phyloP scores from a whole-genome alignment of 805 yeast species.

The Brettanomyces nanus region DNA sequence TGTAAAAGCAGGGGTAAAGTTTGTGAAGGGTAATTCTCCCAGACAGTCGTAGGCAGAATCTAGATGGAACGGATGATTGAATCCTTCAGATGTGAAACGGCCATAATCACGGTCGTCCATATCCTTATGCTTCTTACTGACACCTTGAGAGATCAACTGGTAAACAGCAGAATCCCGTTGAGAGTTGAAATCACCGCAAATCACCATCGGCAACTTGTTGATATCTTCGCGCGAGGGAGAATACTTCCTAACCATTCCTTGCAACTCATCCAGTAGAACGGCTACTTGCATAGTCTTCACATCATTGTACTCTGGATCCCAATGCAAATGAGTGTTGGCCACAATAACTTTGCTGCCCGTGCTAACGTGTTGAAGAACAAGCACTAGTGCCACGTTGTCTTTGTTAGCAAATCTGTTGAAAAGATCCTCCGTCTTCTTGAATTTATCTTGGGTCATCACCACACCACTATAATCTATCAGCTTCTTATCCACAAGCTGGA shows the following conservation, averaged over 20 bases:
- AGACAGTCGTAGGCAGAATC: slow-evolving; percentile 78
- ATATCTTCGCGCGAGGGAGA: slow-evolving; percentile 23
- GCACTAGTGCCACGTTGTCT: slow-evolving; percentile 82
- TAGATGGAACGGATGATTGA: slow-evolving; percentile 70
- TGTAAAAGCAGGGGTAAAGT: slow-evolving; percentile 87
- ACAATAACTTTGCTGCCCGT: slow-evolving; percentile 67
- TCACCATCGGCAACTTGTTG: slow-evolving; percentile 57
- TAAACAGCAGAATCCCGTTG: slow-evolving; percentile 83
- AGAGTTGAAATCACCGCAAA: slow-evolving; percentile 96
- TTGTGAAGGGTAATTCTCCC: slow-evolving; percentile 91
- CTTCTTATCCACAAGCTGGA: slow-evolving; percentile 62
- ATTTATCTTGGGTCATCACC: slow-evolving; percentile 74
- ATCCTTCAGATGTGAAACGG: slow-evolving; percentile 80
- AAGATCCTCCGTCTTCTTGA: slow-evolving; percentile 88
- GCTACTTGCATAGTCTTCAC: slow-evolving; percentile 96
- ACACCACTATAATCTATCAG: slow-evolving; percentile 76
- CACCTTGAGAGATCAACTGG: slow-evolving; percentile 77
- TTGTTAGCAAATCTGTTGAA: slow-evolving; percentile 94
- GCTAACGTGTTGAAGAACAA: slow-evolving; percentile 62
- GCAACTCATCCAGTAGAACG: slow-evolving; percentile 80
- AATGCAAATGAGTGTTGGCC: slow-evolving; percentile 91
- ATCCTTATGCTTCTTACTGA: slow-evolving; percentile 72
- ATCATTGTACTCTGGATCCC: slow-evolving; percentile 97
- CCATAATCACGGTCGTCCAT: slow-evolving; percentile 87
- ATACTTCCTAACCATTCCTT: slow-evolving; percentile 44